phyloP scores from a whole-genome alignment of 768 basidiomycete genomes.

The Favolaschia claudopus region DNA sequence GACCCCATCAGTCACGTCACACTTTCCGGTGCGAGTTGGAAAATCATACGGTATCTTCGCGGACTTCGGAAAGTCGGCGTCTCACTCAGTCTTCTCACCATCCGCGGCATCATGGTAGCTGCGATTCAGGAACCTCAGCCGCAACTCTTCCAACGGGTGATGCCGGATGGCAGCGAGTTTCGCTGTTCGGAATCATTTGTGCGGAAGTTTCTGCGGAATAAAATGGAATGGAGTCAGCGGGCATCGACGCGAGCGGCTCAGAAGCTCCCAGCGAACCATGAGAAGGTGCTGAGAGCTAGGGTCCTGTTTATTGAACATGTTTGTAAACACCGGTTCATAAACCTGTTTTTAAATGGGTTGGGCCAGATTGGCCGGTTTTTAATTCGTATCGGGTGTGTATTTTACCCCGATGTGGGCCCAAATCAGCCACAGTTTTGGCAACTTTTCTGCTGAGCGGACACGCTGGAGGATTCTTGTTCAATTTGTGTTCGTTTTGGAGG shows the following conservation, averaged over 20 bases:
- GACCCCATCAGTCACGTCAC: too few species aligned
- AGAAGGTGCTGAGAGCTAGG: neutral
- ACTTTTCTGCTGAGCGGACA: too few species aligned
- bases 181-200: conserved; percentile 32
- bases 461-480: too few species aligned
- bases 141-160: conserved; percentile 1
- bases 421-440: too few species aligned
- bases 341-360: too few species aligned
- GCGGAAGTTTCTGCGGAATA: conserved; percentile 30
- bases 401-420: too few species aligned
- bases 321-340: too few species aligned
- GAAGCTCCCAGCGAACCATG: conserved; percentile 35
- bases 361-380: too few species aligned
- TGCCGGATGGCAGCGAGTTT: conserved; percentile 26
- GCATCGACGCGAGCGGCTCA: conserved; percentile 38
- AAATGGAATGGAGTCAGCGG: conserved; percentile 16
- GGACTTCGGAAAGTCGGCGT: conserved; percentile 26
- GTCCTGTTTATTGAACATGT: neutral
- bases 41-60: conserved; percentile 24
- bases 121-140: conserved; percentile 15
- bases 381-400: too few species aligned
- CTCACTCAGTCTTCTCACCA: conserved; percentile 24
- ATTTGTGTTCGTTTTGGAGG: too few species aligned
- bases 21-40: too few species aligned
- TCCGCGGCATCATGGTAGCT: conserved; percentile 34